Evolutionary conservation across 1,284 basidiomycete genomes (phyloP).

Genomic region (Microbotryum intermedium): DNA sequence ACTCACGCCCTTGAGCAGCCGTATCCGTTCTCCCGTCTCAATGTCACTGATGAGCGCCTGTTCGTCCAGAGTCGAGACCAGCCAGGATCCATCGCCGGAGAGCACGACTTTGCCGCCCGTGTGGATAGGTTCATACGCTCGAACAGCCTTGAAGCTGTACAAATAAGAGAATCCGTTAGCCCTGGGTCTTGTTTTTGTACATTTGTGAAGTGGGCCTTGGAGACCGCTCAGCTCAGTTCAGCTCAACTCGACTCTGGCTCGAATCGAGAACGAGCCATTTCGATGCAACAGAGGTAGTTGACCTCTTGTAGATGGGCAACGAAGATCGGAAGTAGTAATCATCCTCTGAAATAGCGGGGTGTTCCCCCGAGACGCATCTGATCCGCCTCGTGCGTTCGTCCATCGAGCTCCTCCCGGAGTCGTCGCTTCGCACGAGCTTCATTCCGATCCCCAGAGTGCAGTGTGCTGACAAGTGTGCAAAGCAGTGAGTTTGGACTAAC

Average conservation of each 20-base stretch:
- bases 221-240: neutral
- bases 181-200: neutral
- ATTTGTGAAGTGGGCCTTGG: neutral
- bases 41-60: conserved; percentile 76
- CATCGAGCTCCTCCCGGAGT: neutral
- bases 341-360: neutral
- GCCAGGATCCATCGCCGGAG: conserved; percentile 64
- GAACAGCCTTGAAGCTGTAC: conserved; percentile 29
- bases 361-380: neutral
- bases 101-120: conserved; percentile 78
- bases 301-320: neutral
- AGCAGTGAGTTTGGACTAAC: neutral
- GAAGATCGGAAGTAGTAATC: neutral
- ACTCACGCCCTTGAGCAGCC: conserved; percentile 71
- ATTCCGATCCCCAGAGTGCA: no score
- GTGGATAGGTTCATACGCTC: conserved; percentile 55
- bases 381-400: neutral
- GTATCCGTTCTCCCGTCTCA: conserved; percentile 61
- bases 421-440: neutral
- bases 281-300: neutral
- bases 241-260: neutral
- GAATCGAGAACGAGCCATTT: neutral
- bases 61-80: conserved; percentile 80
- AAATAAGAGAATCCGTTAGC: neutral
- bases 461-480: no score